These are phyloP conservation scores for Geosiphon pyriformis DNA, from an alignment of 192 early-diverging fungal species.

Conservation along the genomic window DNA sequence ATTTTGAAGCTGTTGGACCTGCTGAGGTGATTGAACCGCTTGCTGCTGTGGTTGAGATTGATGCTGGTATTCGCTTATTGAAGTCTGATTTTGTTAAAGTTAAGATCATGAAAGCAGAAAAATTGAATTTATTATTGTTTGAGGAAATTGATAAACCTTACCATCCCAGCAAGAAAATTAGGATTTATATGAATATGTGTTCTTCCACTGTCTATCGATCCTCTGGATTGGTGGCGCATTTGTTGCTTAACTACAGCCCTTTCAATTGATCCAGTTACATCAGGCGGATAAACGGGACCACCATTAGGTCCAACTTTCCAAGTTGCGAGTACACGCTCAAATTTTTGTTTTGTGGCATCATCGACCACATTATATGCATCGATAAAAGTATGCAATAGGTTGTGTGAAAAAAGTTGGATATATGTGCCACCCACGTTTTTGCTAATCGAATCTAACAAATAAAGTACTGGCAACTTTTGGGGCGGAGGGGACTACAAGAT, in stretches of 20 bases:
- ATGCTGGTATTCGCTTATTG: conserved; percentile 2
- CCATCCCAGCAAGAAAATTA: conserved; percentile 45
- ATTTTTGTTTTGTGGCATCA: conserved; percentile 53
- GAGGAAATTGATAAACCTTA: background rate
- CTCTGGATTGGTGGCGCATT: conserved; percentile 24
- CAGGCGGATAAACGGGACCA: conserved; percentile 54
- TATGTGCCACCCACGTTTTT: conserved; percentile 89
- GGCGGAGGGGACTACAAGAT: conserved; percentile 55
- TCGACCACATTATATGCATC: conserved; percentile 72
- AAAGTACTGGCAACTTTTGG: conserved; percentile 84
- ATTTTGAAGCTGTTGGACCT: background rate
- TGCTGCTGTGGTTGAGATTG: background rate
- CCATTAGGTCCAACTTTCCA: conserved; percentile 71
- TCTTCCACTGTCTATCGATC: conserved; percentile 25
- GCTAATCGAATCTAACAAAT: conserved; percentile 92
- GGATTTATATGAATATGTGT: conserved; percentile 54
- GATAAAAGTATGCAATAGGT: conserved; percentile 69
- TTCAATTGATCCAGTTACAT: conserved; percentile 48
- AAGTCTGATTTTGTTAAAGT: conserved; percentile 3
- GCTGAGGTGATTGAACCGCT: background rate
- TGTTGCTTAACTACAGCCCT: conserved; percentile 39
- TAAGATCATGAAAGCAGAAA: background rate
- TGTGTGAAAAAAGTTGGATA: conserved; percentile 60
- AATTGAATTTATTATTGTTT: background rate
- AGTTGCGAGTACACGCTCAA: conserved; percentile 73